Conservation (phyloP, 306 rosid genomes). For the Pterocarpus santalinus region DNA sequence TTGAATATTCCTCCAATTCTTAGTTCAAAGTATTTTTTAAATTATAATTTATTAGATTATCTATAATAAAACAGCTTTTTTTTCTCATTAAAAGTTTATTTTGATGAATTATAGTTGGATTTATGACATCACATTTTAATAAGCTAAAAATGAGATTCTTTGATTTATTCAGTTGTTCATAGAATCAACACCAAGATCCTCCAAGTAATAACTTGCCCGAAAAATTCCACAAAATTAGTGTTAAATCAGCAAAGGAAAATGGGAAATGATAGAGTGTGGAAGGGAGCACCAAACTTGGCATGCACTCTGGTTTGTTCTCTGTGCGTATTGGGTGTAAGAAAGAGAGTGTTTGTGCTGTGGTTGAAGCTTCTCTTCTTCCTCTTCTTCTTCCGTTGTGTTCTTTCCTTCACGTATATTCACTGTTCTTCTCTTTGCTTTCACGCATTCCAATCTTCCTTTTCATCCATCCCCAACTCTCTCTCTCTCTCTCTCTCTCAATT, state of each 20-base stretch:
- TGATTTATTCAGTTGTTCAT: too few species aligned
- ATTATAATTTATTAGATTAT: too few species aligned
- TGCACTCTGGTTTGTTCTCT: neutral
- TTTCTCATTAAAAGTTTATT: too few species aligned
- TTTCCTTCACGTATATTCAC: neutral
- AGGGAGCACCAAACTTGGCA: neutral
- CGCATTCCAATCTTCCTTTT: neutral
- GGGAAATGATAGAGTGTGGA: neutral
- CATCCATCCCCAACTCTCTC: neutral
- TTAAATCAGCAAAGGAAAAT: neutral
- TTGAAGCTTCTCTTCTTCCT: conserved; percentile 39
- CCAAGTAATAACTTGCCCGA: too few species aligned
- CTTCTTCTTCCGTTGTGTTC: neutral
- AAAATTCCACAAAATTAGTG: too few species aligned
- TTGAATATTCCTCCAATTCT: too few species aligned
- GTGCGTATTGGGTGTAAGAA: neutral
- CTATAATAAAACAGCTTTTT: too few species aligned
- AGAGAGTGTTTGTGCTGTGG: neutral
- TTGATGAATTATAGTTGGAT: too few species aligned
- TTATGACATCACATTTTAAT: too few species aligned
- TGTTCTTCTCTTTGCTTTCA: conserved; percentile 24
- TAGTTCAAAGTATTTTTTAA: too few species aligned
- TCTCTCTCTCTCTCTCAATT: neutral
- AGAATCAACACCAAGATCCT: too few species aligned
- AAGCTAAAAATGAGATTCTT: too few species aligned